These are phyloP conservation scores for Psilocybe cyanescens DNA, from an alignment of 768 basidiomycete genomes.

Conservation along the genomic window DNA sequence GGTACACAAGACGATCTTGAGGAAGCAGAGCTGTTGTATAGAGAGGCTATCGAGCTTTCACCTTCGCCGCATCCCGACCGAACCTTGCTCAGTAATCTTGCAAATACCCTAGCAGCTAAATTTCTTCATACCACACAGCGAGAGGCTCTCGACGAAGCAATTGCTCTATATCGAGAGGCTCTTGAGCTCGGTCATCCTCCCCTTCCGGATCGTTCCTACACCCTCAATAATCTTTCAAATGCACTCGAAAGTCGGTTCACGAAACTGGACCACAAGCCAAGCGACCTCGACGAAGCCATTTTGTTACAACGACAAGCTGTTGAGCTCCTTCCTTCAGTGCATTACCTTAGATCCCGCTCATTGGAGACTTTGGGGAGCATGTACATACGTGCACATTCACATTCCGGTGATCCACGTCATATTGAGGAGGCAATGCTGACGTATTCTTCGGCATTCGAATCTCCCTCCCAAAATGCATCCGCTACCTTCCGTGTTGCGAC, in stretches of 20 bases:
- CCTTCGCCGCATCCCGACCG: too few relatives aligned
- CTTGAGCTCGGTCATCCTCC: neutral
- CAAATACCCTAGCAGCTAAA: too few relatives aligned
- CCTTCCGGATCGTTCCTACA: neutral
- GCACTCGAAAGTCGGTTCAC: conserved; percentile 3
- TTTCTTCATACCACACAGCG: too few relatives aligned
- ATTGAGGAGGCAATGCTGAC: neutral
- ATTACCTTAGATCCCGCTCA: too few relatives aligned
- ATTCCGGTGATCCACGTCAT: neutral
- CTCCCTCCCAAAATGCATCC: neutral
- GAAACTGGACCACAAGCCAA: neutral
- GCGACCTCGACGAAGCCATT: conserved; percentile 9
- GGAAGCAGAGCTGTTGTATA: conserved; percentile 2
- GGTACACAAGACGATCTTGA: neutral
- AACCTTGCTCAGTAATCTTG: too few relatives aligned
- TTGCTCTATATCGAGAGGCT: too few relatives aligned
- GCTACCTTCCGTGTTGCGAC: neutral
- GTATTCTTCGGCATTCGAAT: neutral
- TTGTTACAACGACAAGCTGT: conserved; percentile 3
- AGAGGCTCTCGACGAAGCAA: too few relatives aligned
- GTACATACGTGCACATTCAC: too few relatives aligned
- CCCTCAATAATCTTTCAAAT: conserved; percentile 10
- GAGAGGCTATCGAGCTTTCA: neutral
- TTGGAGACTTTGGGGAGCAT: too few relatives aligned
- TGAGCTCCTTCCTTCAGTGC: neutral